Evolutionary conservation across 2,329 filamentous ascomycete species (phyloP), one percentile per base, ranked within the genome.

Genomic region (Dactylellina haptotyla): DNA sequence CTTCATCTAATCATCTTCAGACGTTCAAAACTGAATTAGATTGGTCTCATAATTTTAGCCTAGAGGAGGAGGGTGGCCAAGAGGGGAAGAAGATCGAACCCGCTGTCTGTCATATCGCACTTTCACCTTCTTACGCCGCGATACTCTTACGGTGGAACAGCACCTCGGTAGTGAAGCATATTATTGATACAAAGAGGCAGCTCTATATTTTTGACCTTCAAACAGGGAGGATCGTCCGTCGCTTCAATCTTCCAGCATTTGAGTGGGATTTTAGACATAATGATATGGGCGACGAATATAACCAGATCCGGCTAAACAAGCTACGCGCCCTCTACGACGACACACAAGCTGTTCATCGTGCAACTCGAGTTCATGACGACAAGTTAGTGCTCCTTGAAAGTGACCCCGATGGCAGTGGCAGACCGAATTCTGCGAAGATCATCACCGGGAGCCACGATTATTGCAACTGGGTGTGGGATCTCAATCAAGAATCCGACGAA

Each of bases 241-340:
- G 76, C n/a, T 70, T 78, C n/a, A 67, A 75, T 32, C 71, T 77
- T 14, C 77, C 77, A 16, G 72, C 75, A 25, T 76, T 78, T 39
- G 75, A 76, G 41, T 78, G 77, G 77, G 77, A 78, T 41, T 76
- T 77, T 37, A 63, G 77, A n/a, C 77, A 78, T 45, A 76, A 75
- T 50, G 77, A 78, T 26, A 78, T 78, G 77, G 69, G 66, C 5
- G 39, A 72, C 6, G 76, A 72, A 34, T 78, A 78, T 48, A 78
- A 77, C 28, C 34, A 71, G 14, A 75, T 77, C 37, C 72, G 77
- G 1, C 62, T 76, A 18, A 54, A 75, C n/a, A 78, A 78, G 50
- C 62, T 78, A 50, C 63, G 62, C 14, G 61, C 66, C 4, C 43
- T 78, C 20, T 78, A 75, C 32, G 76, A 78, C 28, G 54, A 73